Percentiles rank a stretch among this genome's conserved stretches.
Evolutionary conservation across 2,329 filamentous ascomycete species (phyloP).

Genomic region (Sporothrix euskadiensis): DNA sequence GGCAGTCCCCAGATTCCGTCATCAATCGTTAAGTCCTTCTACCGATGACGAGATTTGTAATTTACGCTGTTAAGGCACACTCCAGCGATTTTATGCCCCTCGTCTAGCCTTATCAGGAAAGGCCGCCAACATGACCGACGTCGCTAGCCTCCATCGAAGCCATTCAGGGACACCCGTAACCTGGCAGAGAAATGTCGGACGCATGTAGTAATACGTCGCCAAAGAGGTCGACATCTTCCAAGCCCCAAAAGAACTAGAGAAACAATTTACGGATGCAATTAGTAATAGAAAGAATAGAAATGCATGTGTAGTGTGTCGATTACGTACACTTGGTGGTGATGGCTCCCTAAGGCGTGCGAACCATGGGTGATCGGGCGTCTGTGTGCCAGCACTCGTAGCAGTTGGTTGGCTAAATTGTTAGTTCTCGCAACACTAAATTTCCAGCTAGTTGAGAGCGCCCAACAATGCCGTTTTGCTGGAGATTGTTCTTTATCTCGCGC

Average conservation of each 20-base stretch:
- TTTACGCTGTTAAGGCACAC: neutral
- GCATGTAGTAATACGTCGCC: neutral
- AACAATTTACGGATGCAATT: neutral
- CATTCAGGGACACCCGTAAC: constrained; percentile 5
- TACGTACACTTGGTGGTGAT: constrained; percentile 2
- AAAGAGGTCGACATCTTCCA: neutral
- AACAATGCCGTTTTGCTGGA: neutral
- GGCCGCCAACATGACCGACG: neutral
- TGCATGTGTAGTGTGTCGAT: neutral
- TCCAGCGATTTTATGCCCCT: neutral
- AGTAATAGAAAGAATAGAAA: neutral
- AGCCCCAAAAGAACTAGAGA: neutral
- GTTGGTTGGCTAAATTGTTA: neutral
- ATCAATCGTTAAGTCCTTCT: neutral
- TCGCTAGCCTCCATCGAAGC: neutral
- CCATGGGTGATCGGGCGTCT: constrained; percentile 2
- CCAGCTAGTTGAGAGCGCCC: neutral
- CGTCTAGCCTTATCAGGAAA: neutral
- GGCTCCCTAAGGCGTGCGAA: neutral
- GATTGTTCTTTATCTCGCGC: constrained; percentile 5
- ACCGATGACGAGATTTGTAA: neutral
- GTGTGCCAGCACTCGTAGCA: neutral
- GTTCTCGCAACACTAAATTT: neutral
- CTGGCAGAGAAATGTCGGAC: neutral
- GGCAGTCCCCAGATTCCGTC: neutral